These are phyloP conservation scores for Penicillium riverlandense DNA, from an alignment of 495 filamentous ascomycete species.

Conservation along the genomic window DNA sequence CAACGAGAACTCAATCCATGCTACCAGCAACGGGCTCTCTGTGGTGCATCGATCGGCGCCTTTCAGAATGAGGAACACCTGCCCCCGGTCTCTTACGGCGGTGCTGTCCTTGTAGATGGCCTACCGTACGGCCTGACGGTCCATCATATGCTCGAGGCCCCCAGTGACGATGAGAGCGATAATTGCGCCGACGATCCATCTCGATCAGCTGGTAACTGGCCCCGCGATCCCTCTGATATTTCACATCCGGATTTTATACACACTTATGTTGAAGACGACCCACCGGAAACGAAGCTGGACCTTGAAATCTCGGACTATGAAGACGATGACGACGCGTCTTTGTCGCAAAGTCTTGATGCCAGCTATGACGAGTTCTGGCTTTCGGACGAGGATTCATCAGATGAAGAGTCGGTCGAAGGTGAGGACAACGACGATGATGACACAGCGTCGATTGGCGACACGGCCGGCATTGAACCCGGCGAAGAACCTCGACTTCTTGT, in stretches of 20 bases:
- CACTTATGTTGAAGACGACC: slow-evolving; percentile 25
- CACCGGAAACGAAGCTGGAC: slow-evolving; percentile 28
- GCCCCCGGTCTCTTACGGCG: slow-evolving; percentile 84
- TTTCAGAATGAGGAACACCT: slow-evolving; percentile 77
- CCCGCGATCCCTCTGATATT: slow-evolving; percentile 8
- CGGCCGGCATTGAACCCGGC: slow-evolving; percentile 68
- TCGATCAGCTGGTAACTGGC: slow-evolving; percentile 30
- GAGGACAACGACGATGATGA: slow-evolving; percentile 50
- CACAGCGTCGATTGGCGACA: slow-evolving; percentile 68
- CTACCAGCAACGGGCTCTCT: slow-evolving; percentile 69
- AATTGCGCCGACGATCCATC: slow-evolving; percentile 21
- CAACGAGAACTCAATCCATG: slow-evolving; percentile 31
- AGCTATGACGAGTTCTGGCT: slow-evolving; percentile 33
- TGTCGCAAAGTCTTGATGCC: slow-evolving; percentile 21
- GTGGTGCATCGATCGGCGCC: slow-evolving; percentile 88
- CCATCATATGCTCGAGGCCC: slow-evolving; percentile 88
- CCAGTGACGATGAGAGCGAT: slow-evolving; percentile 53
- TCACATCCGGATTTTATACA: slow-evolving; percentile 22
- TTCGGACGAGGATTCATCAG: slow-evolving; percentile 41
- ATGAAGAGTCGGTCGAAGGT: slow-evolving; percentile 34
- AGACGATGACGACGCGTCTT: slow-evolving; percentile 30
- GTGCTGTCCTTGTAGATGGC: slow-evolving; percentile 75
- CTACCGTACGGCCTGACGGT: slow-evolving; percentile 87
- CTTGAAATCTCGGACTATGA: slow-evolving; percentile 46
- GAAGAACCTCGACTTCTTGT: slow-evolving; percentile 66